A percentile compares a stretch with the other conserved stretches of the same genome.
phyloP scores from a whole-genome alignment of 306 rosid genomes.

The Prunus dulcis region DNA sequence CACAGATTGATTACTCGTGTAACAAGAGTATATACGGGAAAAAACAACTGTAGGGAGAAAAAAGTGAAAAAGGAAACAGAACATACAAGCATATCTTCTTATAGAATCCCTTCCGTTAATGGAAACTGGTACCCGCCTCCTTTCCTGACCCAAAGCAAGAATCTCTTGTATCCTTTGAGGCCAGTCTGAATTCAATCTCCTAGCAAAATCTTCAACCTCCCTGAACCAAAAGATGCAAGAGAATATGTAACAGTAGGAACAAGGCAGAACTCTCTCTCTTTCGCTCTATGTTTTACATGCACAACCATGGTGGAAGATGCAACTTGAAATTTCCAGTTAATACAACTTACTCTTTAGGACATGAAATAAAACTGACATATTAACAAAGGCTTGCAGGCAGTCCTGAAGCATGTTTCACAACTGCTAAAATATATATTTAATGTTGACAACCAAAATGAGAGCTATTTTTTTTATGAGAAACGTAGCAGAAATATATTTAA shows the following conservation, averaged over 20 bases:
- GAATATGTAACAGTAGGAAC: neutral
- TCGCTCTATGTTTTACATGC: neutral
- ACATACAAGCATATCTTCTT: slow-evolving; percentile 51
- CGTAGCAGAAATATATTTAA: neutral
- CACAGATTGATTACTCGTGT: neutral
- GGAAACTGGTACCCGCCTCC: slow-evolving; percentile 52
- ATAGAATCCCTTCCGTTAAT: slow-evolving; percentile 51
- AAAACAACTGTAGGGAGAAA: neutral
- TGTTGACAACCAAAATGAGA: neutral
- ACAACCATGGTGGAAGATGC: neutral
- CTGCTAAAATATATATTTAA: neutral
- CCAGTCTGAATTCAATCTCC: slow-evolving; percentile 84
- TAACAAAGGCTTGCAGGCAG: neutral
- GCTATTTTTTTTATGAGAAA: neutral
- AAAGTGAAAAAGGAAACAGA: neutral
- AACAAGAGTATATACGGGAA: too few species aligned
- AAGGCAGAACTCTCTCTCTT: neutral
- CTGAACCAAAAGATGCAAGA: slow-evolving; percentile 22
- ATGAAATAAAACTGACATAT: neutral
- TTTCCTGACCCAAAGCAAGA: slow-evolving; percentile 66
- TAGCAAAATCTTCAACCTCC: slow-evolving; percentile 89
- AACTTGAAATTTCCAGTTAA: neutral
- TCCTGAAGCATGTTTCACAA: neutral
- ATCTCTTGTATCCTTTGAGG: slow-evolving; percentile 81
- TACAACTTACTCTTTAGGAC: neutral